Base-by-base conservation (phyloP, 2,329 filamentous ascomycete species). In the Ceratocystis papillata region DNA sequence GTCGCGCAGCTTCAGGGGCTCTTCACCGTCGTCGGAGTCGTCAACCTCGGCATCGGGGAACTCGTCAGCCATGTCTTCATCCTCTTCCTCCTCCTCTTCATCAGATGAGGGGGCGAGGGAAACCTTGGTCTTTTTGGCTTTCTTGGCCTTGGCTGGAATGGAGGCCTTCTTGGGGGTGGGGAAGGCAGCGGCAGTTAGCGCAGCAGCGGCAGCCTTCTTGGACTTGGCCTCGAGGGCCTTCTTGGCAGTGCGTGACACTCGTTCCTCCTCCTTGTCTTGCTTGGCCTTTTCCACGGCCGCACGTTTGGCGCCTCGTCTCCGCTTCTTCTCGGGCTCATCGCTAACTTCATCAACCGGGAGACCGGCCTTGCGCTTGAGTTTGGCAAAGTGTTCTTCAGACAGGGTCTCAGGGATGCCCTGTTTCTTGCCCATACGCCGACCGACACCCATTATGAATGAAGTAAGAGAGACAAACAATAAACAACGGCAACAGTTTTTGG, bases 351-450 rank as follows among this genome's bases (percentile, higher is more conserved):
- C 79, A 70, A 85, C 86, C 50, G 85, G 84, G 71, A 89, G 80
- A 69, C 83, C 85, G 68, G 85, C 85, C 80, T 97, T 97, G 75
- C 92, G 85, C 83, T 97, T 96, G 69, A 87, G 76, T 73, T 87
- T 90, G 63, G 86, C 86, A 72, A 87, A 86, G 73, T 88, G 84
- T 70, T 85, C 83, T 74, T 96, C 90, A 70, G 94, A 90, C 70
- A 96, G 82, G 70, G 88, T 82, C 73, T 88, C 84, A 65, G 94
- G 94, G 70, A 87, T 81, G 66, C 91, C 93, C 83, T 97, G 94
- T 79, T 96, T 96, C 76, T 90, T 94, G 76, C 92, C 89, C 87
- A 96, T 95, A 72, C 92, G 90, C 75, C 91, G 88, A 75, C 91
- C 89, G 69, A 86, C 84, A 80, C 90, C 92, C 92, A 96, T 96